Conservation (phyloP, 441 rosid species). For the Biscutella laevigata region DNA sequence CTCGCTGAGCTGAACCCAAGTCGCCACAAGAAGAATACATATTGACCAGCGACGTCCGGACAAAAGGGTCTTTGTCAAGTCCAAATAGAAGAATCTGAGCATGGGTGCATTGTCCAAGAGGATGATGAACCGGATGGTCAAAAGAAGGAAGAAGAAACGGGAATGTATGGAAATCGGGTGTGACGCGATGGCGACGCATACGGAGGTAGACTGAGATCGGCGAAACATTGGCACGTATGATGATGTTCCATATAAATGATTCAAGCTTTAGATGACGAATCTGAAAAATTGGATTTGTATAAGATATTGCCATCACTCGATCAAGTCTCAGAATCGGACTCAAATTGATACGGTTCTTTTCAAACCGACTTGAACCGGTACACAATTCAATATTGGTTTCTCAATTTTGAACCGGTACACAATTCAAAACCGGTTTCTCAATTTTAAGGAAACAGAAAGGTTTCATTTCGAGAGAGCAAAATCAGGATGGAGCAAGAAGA, state of each 20-base stretch:
- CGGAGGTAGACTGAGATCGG: constrained; percentile 32
- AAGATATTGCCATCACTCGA: constrained; percentile 14
- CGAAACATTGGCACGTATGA: constrained; percentile 28
- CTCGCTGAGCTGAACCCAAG: constrained; percentile 31
- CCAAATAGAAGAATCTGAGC: constrained; percentile 37
- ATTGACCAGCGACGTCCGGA: constrained; percentile 37
- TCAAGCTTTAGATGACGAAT: constrained; percentile 33
- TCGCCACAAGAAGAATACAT: constrained; percentile 52
- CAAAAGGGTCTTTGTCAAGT: constrained; percentile 27
- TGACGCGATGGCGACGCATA: constrained; percentile 40
- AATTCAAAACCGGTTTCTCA: no score
- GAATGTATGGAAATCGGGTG: constrained; percentile 44
- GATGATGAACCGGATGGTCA: constrained; percentile 22
- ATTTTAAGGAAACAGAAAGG: neutral
- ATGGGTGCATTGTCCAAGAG: constrained; percentile 33
- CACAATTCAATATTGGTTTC: neutral
- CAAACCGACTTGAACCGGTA: constrained; percentile 7
- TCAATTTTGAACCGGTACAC: no score
- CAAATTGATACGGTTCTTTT: neutral
- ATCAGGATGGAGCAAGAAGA: constrained; percentile 50
- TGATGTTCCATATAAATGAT: constrained; percentile 42
- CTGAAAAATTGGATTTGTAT: constrained; percentile 33
- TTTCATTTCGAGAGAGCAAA: constrained; percentile 1
- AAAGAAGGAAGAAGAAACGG: constrained; percentile 44
- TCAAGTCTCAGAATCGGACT: neutral